Conservation (phyloP, 192 early-diverging fungal species). For the Coemansia sp. region DNA sequence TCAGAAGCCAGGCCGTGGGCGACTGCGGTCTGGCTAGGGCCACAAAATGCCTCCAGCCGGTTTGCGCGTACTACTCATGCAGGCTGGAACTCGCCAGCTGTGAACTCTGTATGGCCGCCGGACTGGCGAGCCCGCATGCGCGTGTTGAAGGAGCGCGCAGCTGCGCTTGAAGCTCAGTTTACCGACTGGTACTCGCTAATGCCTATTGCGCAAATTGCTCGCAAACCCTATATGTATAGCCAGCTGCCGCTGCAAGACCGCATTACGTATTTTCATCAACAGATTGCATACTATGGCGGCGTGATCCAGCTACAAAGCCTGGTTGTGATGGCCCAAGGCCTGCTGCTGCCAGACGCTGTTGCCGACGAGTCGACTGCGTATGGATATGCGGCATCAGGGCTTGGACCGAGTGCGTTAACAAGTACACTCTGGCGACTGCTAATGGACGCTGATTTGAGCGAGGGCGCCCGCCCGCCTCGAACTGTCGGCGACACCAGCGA, state of each 20-base stretch:
- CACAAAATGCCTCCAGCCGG: constrained; percentile 13
- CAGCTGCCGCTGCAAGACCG: constrained; percentile 52
- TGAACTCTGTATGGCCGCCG: constrained; percentile 36
- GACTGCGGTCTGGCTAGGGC: constrained; percentile 39
- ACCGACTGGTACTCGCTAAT: constrained; percentile 48
- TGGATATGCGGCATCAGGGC: neutral
- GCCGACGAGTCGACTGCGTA: constrained; percentile 18
- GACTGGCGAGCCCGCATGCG: constrained; percentile 56
- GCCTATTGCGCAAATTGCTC: constrained; percentile 40
- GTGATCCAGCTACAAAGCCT: constrained; percentile 51
- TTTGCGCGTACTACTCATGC: constrained; percentile 16
- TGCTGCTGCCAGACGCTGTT: constrained; percentile 37
- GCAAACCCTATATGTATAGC: constrained; percentile 37
- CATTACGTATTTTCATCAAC: constrained; percentile 48
- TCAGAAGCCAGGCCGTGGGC: constrained; percentile 11
- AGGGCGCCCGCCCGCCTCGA: neutral
- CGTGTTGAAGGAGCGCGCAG: constrained; percentile 36
- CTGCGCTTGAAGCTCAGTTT: constrained; percentile 38
- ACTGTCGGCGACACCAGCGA: constrained; percentile 5
- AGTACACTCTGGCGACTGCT: constrained; percentile 40
- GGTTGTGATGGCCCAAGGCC: constrained; percentile 36
- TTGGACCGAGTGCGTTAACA: constrained; percentile 33
- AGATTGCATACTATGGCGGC: constrained; percentile 48
- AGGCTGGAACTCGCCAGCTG: constrained; percentile 29
- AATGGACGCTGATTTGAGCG: constrained; percentile 22